Percentiles rank a stretch among this genome's conserved stretches.
These are phyloP conservation scores for Purshia tridentata DNA, from an alignment of 306 rosid genomes.

Conservation along the genomic window DNA sequence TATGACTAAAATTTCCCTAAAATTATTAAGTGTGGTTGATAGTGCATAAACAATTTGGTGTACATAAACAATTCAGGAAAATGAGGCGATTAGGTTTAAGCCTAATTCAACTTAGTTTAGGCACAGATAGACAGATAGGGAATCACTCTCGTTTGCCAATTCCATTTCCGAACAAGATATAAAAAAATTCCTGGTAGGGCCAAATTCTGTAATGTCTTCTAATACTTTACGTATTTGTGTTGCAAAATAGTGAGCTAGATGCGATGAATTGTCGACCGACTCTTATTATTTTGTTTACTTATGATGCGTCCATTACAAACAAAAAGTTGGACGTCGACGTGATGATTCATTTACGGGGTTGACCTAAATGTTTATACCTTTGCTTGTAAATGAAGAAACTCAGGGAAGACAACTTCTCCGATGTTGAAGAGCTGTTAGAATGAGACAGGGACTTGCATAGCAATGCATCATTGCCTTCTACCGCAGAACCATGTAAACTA, in stretches of 20 bases:
- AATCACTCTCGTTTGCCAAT: neutral
- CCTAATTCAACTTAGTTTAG: neutral
- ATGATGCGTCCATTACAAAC: neutral
- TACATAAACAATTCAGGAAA: neutral
- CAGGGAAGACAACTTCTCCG: neutral
- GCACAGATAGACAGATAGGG: neutral
- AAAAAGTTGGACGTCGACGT: neutral
- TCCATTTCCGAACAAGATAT: neutral
- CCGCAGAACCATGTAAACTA: too few species aligned
- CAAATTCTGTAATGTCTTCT: neutral
- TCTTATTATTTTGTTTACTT: neutral
- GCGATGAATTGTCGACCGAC: conserved; percentile 8
- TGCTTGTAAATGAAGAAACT: neutral
- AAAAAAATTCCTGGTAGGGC: neutral
- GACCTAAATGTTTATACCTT: neutral
- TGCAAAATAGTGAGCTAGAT: conserved; percentile 1
- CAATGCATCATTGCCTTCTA: too few species aligned
- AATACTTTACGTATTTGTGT: neutral
- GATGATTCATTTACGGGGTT: neutral
- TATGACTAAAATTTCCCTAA: too few species aligned
- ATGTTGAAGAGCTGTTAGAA: neutral
- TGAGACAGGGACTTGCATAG: too few species aligned
- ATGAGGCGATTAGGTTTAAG: neutral
- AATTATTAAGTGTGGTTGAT: neutral
- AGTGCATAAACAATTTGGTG: neutral